Conservation (phyloP, 495 filamentous ascomycete genomes). For the Xanthoparmelia taractica region DNA sequence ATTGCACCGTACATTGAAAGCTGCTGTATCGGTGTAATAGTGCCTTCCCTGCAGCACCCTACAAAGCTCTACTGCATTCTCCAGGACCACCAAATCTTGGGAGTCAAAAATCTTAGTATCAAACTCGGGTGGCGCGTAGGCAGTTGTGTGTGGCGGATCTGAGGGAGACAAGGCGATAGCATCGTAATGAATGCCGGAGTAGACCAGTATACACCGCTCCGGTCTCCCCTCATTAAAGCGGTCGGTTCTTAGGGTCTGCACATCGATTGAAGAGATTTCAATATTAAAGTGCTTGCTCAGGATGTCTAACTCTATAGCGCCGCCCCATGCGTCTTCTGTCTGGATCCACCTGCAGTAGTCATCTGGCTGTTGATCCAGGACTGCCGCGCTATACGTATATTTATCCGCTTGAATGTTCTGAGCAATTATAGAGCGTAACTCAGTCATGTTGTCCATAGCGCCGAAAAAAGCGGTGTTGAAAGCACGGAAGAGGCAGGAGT, state of each 20-base stretch:
- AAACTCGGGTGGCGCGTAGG: slow-evolving; percentile 56
- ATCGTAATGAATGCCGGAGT: slow-evolving; percentile 91
- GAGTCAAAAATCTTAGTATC: slow-evolving; percentile 75
- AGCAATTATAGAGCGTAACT: slow-evolving; percentile 77
- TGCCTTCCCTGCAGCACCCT: slow-evolving; percentile 59
- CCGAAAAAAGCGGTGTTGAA: slow-evolving; percentile 70
- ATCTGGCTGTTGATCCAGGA: slow-evolving; percentile 64
- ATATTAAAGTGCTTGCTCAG: slow-evolving; percentile 77
- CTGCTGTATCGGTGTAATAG: slow-evolving; percentile 86
- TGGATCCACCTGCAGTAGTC: slow-evolving; percentile 83
- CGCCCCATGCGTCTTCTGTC: slow-evolving; percentile 78
- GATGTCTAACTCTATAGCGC: slow-evolving; percentile 81
- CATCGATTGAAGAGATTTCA: slow-evolving; percentile 82
- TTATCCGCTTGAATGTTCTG: slow-evolving; percentile 66
- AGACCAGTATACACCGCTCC: slow-evolving; percentile 73
- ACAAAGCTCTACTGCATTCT: slow-evolving; percentile 64
- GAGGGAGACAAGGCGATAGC: slow-evolving; percentile 69
- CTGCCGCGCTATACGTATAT: slow-evolving; percentile 60
- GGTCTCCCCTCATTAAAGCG: slow-evolving; percentile 71
- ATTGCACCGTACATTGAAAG: slow-evolving; percentile 77
- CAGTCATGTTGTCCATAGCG: slow-evolving; percentile 60
- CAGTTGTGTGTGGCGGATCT: slow-evolving; percentile 47
- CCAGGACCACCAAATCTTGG: slow-evolving; percentile 58
- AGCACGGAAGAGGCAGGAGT: slow-evolving; percentile 89
- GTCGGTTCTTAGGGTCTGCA: slow-evolving; percentile 59